phyloP scores from a whole-genome alignment of 306 rosid genomes.

The Corylus americana region DNA sequence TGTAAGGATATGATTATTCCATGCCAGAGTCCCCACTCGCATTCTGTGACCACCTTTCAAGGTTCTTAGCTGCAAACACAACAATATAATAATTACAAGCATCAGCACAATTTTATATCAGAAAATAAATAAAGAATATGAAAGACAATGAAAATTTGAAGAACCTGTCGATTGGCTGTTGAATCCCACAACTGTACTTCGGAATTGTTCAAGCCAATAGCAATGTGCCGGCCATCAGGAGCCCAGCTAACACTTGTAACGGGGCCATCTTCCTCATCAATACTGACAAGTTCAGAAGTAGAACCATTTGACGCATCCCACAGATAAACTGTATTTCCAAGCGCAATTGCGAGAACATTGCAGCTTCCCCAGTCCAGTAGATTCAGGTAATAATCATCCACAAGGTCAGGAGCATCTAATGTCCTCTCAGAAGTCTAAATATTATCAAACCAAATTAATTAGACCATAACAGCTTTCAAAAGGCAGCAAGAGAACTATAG shows the following conservation, averaged over 20 bases:
- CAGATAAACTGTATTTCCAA: slow-evolving; percentile 60
- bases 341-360: slow-evolving; percentile 69
- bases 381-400: slow-evolving; percentile 76
- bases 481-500: no score
- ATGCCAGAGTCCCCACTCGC: slow-evolving; percentile 76
- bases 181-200: slow-evolving; percentile 85
- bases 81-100: neutral
- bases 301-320: slow-evolving; percentile 72
- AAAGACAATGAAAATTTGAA: neutral
- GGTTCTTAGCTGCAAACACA: slow-evolving; percentile 58
- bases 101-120: neutral
- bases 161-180: slow-evolving; percentile 44
- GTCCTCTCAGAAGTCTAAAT: slow-evolving; percentile 78
- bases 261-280: slow-evolving; percentile 62
- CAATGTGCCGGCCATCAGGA: slow-evolving; percentile 72
- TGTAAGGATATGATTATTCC: slow-evolving; percentile 78
- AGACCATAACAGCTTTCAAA: neutral
- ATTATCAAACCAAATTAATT: slow-evolving; percentile 1
- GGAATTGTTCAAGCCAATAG: slow-evolving; percentile 71
- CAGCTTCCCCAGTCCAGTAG: slow-evolving; percentile 73
- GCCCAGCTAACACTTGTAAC: slow-evolving; percentile 80
- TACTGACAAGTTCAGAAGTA: slow-evolving; percentile 60
- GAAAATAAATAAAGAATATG: slow-evolving; percentile 2
- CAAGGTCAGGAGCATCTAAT: slow-evolving; percentile 74
- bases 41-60: slow-evolving; percentile 62